phyloP scores from a whole-genome alignment of 129 eudicot genomes.

The Glebionis coronaria region DNA sequence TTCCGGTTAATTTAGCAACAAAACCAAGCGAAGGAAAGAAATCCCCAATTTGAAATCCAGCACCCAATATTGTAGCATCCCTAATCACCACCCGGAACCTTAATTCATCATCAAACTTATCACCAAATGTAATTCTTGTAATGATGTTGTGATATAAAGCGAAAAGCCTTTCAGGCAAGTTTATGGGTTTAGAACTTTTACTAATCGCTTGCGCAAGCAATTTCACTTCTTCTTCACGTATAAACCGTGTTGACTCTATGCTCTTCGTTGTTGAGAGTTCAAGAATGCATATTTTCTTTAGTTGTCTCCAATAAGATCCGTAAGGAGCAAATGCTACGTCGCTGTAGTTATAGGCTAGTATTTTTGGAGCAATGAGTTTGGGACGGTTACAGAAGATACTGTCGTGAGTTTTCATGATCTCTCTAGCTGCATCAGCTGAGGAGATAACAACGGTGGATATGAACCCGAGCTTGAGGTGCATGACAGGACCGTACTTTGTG shows the following conservation, averaged over 20 bases:
- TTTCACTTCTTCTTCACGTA: slow-evolving; percentile 26
- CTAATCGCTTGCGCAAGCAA: slow-evolving; percentile 1
- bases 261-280: slow-evolving; percentile 26
- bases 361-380: slow-evolving; percentile 24
- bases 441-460: slow-evolving; percentile 31
- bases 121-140: slow-evolving; percentile 22
- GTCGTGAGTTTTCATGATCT: slow-evolving; percentile 34
- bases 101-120: slow-evolving; percentile 20
- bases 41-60: slow-evolving; percentile 29
- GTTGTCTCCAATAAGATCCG: slow-evolving; percentile 35
- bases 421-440: slow-evolving; percentile 30
- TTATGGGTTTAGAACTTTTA: not conserved
- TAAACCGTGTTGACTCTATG: slow-evolving; percentile 15
- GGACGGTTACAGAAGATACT: slow-evolving; percentile 26
- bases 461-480: slow-evolving; percentile 36
- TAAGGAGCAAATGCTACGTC: slow-evolving; percentile 32
- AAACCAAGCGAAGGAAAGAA: slow-evolving; percentile 32
- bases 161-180: slow-evolving; percentile 22
- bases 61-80: slow-evolving; percentile 18
- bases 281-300: slow-evolving; percentile 25
- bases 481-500: slow-evolving; percentile 26
- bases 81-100: slow-evolving; percentile 18
- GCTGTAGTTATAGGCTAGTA: slow-evolving; percentile 20
- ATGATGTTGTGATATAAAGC: slow-evolving; percentile 26
- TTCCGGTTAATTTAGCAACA: slow-evolving; percentile 21